Percentiles rank a stretch among this genome's conserved stretches.
Evolutionary conservation across 768 basidiomycete species (phyloP).

Genomic region (Sporobolomyces roseus): DNA sequence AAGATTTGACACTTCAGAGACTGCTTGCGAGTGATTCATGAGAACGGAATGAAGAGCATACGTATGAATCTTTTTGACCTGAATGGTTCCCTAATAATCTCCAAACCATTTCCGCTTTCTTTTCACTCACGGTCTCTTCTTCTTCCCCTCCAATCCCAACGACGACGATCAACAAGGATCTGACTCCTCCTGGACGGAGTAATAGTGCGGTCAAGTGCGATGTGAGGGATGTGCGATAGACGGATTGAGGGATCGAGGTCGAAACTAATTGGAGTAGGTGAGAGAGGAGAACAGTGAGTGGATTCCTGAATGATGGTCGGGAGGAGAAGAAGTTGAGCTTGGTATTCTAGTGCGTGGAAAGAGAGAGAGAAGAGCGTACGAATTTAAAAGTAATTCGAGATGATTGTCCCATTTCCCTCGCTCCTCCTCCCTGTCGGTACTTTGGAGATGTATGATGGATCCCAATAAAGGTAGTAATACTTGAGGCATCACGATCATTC

Average conservation of each 20-base stretch:
- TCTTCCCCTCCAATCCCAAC: slow-evolving; percentile 52
- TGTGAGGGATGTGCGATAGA: background rate
- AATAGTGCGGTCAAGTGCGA: slow-evolving; percentile 55
- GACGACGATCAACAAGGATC: slow-evolving; percentile 64
- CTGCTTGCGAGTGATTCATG: too few relatives aligned
- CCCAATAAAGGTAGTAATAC: background rate
- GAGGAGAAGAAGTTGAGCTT: background rate
- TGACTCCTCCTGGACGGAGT: slow-evolving; percentile 65
- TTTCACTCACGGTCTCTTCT: slow-evolving; percentile 52
- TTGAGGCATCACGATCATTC: slow-evolving; percentile 15
- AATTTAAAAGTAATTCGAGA: background rate
- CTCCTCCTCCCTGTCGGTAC: background rate
- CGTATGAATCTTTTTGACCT: too few relatives aligned
- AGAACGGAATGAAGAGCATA: too few relatives aligned
- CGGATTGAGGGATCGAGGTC: background rate
- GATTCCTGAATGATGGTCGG: background rate
- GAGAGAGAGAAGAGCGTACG: background rate
- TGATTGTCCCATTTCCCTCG: background rate
- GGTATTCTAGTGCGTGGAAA: too few relatives aligned
- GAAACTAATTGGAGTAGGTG: slow-evolving; percentile 23
- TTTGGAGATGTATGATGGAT: background rate
- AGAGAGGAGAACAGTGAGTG: slow-evolving; percentile 3
- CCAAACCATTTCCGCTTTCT: slow-evolving; percentile 24
- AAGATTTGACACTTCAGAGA: too few relatives aligned
- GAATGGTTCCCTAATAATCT: slow-evolving; percentile 46